Conservation (phyloP, 345 rosid genomes). For the Kandelia obovata region DNA sequence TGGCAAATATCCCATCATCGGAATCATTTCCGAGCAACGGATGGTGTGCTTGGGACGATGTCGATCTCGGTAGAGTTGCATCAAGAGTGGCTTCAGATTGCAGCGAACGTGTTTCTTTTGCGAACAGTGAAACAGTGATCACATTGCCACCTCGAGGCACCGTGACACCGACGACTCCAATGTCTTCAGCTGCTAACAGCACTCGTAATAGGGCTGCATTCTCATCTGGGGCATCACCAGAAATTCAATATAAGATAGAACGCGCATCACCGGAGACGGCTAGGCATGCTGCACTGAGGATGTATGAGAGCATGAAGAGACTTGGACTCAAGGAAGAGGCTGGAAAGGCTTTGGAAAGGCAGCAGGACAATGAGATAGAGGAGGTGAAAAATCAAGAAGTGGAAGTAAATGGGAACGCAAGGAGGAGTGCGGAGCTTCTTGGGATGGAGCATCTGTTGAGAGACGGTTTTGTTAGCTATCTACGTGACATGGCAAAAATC, state of each 20-base stretch:
- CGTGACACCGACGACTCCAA: not conserved
- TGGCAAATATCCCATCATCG: not conserved
- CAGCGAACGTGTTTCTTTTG: not conserved
- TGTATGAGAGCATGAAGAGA: conserved; percentile 36
- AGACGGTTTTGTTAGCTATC: conserved; percentile 33
- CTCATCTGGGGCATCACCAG: conserved; percentile 9
- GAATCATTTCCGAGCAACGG: conserved; percentile 3
- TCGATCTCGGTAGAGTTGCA: conserved; percentile 1
- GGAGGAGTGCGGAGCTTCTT: conserved; percentile 24
- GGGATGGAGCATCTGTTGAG: conserved; percentile 34
- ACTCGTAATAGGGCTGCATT: not conserved
- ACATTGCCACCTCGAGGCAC: conserved; percentile 4
- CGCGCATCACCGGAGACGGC: conserved; percentile 18
- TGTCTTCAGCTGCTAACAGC: not conserved
- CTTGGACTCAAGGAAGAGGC: conserved; percentile 29
- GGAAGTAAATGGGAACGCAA: conserved; percentile 11
- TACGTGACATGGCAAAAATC: conserved; percentile 30
- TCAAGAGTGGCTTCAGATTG: conserved; percentile 5
- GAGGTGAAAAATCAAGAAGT: not conserved
- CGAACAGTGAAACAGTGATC: not conserved
- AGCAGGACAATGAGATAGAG: conserved; percentile 9
- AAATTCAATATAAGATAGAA: conserved; percentile 11
- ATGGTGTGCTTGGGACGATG: conserved; percentile 17
- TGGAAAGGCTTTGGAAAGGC: conserved; percentile 12
- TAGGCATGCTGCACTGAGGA: conserved; percentile 24